Evolutionary conservation across 176 grass and related monocot species (phyloP).

Genomic region (barley (Hordeum vulgare)): DNA sequence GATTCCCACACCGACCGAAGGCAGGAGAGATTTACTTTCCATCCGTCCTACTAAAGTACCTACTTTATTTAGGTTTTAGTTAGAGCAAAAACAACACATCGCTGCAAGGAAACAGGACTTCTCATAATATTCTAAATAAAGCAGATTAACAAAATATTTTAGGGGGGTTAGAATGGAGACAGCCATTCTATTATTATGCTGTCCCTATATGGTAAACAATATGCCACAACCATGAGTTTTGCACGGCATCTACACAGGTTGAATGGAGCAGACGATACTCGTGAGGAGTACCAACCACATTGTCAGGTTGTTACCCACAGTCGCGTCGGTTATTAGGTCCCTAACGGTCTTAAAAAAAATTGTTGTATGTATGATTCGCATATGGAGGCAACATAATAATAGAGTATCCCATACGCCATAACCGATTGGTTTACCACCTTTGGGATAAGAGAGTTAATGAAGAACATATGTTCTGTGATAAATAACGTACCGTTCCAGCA

Average conservation of each 20-base stretch:
- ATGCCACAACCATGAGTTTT: not conserved
- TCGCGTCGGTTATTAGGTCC: not conserved
- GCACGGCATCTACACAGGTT: not conserved
- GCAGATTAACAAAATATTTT: not conserved
- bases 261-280: not conserved
- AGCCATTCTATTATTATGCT: not conserved
- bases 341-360: constrained; percentile 2
- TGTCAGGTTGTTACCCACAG: not conserved
- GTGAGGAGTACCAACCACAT: not conserved
- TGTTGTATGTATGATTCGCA: constrained; percentile 4
- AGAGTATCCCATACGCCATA: not conserved
- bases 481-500: constrained; percentile 60
- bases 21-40: not conserved
- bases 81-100: not conserved
- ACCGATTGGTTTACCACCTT: not conserved
- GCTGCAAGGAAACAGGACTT: not conserved
- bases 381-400: constrained; percentile 1
- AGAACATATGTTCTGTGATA: constrained; percentile 5
- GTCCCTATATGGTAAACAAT: not conserved
- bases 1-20: not conserved
- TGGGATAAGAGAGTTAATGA: not conserved
- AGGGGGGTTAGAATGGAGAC: not conserved
- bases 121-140: not conserved
- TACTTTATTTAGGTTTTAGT: not conserved
- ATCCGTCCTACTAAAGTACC: not conserved